Evolutionary conservation across 371 early-diverging fungal genomes (phyloP).

Genomic region (Mucor plumbeus): DNA sequence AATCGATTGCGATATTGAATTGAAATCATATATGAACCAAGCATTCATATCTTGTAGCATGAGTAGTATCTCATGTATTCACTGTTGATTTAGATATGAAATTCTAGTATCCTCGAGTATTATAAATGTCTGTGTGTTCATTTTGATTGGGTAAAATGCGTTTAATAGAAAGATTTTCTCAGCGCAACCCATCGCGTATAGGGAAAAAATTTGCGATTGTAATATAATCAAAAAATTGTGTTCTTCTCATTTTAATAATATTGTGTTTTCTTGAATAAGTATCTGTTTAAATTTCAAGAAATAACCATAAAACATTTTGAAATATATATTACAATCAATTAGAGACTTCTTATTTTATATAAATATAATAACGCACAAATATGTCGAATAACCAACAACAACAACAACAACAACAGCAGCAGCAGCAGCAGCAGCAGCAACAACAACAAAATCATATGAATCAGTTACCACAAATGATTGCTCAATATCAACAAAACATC

Average conservation of each 20-base stretch:
- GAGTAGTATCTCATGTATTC: no score
- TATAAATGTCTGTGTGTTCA: neutral
- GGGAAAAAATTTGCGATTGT: neutral
- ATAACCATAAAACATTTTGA: neutral
- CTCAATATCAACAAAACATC: conserved; percentile 41
- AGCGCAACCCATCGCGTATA: neutral
- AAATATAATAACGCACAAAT: neutral
- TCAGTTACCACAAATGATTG: conserved; percentile 37
- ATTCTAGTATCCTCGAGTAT: no score
- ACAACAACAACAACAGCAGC: conserved; percentile 21
- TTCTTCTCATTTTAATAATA: neutral
- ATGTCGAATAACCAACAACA: conserved; percentile 25
- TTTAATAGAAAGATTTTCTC: neutral
- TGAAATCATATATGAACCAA: no score
- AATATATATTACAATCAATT: no score
- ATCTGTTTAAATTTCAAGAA: neutral
- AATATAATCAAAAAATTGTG: neutral
- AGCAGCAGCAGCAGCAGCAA: conserved; percentile 25
- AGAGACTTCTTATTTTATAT: no score
- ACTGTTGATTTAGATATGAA: no score
- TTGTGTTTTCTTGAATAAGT: neutral
- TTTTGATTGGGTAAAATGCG: neutral
- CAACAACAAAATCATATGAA: conserved; percentile 19
- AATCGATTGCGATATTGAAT: no score
- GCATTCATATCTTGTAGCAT: no score